Conservation (phyloP, 805 yeast species). For the Barnettozyma sp. region DNA sequence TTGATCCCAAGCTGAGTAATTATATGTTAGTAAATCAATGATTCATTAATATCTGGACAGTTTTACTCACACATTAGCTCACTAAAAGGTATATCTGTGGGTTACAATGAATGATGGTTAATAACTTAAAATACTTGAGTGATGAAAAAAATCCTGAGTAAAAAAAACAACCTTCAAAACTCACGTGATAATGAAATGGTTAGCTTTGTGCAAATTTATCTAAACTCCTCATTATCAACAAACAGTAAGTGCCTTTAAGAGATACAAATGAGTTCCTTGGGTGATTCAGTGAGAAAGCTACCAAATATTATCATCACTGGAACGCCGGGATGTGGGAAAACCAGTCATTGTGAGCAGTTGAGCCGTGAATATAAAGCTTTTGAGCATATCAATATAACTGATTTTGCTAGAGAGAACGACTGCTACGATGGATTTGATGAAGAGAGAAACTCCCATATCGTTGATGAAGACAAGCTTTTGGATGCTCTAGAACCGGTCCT, state of each 20-base stretch:
- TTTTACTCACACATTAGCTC: slow-evolving; percentile 1
- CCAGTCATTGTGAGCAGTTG: slow-evolving; percentile 63
- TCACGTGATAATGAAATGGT: too few relatives aligned
- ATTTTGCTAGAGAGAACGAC: slow-evolving; percentile 68
- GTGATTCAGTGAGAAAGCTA: slow-evolving; percentile 18
- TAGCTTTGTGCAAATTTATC: too few relatives aligned
- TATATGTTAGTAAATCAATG: slow-evolving; percentile 2
- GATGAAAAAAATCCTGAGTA: too few relatives aligned
- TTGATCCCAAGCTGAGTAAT: slow-evolving; percentile 13
- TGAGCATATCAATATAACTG: slow-evolving; percentile 60
- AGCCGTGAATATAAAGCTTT: slow-evolving; percentile 42
- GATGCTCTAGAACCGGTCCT: slow-evolving; percentile 76
- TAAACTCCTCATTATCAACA: too few relatives aligned
- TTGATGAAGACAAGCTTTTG: slow-evolving; percentile 83
- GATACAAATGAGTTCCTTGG: neutral
- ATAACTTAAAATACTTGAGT: too few relatives aligned
- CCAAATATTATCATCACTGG: slow-evolving; percentile 90
- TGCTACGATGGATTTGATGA: slow-evolving; percentile 84
- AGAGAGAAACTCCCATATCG: slow-evolving; percentile 76
- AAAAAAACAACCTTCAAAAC: too few relatives aligned
- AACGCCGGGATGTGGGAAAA: slow-evolving; percentile 90
- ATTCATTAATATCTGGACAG: neutral
- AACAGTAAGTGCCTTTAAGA: neutral
- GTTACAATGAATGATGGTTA: too few relatives aligned
- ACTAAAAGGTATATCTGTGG: too few relatives aligned